Percentiles rank a stretch among this genome's conserved stretches.
Evolutionary conservation across 2,329 filamentous ascomycete genomes (phyloP).

Genomic region (Ceratocystis eucalypticola): DNA sequence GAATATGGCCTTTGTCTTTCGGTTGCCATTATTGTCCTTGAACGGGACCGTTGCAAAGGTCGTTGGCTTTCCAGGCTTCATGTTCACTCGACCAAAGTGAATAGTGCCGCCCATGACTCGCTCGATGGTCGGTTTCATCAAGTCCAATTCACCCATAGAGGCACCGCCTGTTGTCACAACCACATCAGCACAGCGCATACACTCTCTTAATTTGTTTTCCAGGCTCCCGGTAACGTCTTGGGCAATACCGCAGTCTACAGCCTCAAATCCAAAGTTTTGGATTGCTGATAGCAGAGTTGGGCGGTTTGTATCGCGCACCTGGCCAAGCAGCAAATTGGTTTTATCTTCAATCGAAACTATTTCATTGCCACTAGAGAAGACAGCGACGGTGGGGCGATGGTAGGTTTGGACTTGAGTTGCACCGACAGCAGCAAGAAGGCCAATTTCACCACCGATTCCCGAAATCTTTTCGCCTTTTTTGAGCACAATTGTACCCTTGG

Average conservation of each 20-base stretch:
- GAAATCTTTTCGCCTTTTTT: conserved; percentile 70
- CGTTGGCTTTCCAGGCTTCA: conserved; percentile 97
- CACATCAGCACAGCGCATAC: conserved; percentile 61
- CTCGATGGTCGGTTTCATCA: conserved; percentile 93
- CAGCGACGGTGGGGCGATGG: conserved; percentile 63
- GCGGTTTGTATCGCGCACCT: conserved; percentile 88
- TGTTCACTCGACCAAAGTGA: conserved; percentile 87
- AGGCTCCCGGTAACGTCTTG: conserved; percentile 59
- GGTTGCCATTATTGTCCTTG: conserved; percentile 36
- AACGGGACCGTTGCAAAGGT: conserved; percentile 82
- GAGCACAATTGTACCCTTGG: conserved; percentile 55
- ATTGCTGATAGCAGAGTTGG: conserved; percentile 74
- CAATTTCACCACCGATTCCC: conserved; percentile 78
- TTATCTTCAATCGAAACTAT: conserved; percentile 61
- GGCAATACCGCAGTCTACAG: conserved; percentile 75
- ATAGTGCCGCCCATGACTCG: conserved; percentile 79
- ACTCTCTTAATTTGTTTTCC: conserved; percentile 62
- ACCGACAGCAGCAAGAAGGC: conserved; percentile 75
- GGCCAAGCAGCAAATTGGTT: conserved; percentile 54
- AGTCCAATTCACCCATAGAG: conserved; percentile 93
- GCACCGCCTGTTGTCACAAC: conserved; percentile 89
- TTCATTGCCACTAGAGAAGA: conserved; percentile 90
- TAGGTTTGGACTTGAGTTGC: conserved; percentile 58
- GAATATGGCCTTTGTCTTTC: conserved; percentile 62
- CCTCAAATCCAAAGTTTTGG: conserved; percentile 59